Conservation (phyloP, 768 basidiomycete genomes). For the Naganishia kalamii region DNA sequence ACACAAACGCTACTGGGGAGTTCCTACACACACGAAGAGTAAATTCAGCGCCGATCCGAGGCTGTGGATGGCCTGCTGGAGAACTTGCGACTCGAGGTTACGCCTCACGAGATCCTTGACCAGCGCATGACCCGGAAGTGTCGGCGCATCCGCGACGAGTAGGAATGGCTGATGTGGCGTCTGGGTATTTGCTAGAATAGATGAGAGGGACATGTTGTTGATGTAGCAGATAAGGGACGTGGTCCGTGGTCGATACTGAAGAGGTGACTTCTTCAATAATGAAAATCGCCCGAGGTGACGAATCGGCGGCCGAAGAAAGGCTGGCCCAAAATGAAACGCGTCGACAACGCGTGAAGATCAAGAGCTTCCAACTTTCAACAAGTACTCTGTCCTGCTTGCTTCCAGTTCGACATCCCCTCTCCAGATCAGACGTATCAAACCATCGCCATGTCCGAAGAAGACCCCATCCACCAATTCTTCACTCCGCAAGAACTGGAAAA, state of each 20-base stretch:
- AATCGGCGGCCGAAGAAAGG: neutral
- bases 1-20: slow-evolving; percentile 25
- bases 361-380: neutral
- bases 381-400: neutral
- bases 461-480: slow-evolving; percentile 42
- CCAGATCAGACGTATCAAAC: too few relatives aligned
- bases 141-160: slow-evolving; percentile 33
- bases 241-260: too few relatives aligned
- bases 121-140: slow-evolving; percentile 36
- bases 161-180: slow-evolving; percentile 41
- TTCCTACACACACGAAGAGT: neutral
- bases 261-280: neutral
- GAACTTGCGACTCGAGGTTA: slow-evolving; percentile 13
- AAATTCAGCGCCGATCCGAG: neutral
- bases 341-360: neutral
- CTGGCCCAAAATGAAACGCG: neutral
- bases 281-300: neutral
- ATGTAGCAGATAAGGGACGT: too few relatives aligned
- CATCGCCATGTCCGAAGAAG: slow-evolving; percentile 1
- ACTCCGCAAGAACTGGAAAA: slow-evolving; percentile 20
- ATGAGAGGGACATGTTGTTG: slow-evolving; percentile 1
- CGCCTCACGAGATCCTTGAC: slow-evolving; percentile 33
- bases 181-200: slow-evolving; percentile 31
- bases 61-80: neutral
- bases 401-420: too few relatives aligned